Conservation (phyloP, 2,329 filamentous ascomycete species). For the Diaporthe sp. region DNA sequence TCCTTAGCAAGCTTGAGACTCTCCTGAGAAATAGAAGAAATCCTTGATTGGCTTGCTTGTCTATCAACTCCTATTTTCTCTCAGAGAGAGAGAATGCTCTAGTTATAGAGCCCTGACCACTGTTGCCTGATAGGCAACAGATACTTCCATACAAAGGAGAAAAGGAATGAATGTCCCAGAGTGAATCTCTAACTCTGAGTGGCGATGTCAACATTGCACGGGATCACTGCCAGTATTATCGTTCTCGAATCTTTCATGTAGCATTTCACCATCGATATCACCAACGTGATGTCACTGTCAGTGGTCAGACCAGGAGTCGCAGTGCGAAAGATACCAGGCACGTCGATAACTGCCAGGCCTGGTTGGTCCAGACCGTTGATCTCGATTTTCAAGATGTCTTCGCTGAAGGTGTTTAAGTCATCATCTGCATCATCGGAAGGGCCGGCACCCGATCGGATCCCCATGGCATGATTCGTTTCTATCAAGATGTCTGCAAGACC, state of each 20-base stretch:
- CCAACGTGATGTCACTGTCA: slow-evolving; percentile 54
- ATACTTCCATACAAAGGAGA: no score
- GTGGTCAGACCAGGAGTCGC: slow-evolving; percentile 54
- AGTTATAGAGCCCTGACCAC: no score
- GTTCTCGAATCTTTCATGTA: slow-evolving; percentile 60
- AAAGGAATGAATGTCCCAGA: no score
- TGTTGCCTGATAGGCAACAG: no score
- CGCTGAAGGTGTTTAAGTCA: slow-evolving; percentile 51
- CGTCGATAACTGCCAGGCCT: slow-evolving; percentile 64
- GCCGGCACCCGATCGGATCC: slow-evolving; percentile 45
- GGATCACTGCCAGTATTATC: slow-evolving; percentile 59
- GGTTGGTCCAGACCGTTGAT: slow-evolving; percentile 56
- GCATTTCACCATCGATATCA: slow-evolving; percentile 57
- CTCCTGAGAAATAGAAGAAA: no score
- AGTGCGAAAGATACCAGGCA: slow-evolving; percentile 62
- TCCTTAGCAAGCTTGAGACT: slow-evolving; percentile 50
- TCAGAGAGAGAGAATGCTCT: no score
- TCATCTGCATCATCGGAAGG: slow-evolving; percentile 28
- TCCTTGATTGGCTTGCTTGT: no score
- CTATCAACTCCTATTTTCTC: no score
- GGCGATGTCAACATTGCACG: slow-evolving; percentile 50
- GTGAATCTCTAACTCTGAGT: no score
- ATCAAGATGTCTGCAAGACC: slow-evolving; percentile 51
- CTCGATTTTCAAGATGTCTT: slow-evolving; percentile 57
- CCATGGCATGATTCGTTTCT: slow-evolving; percentile 58